These are phyloP conservation scores for Gillenia trifoliata DNA, from an alignment of 306 rosid genomes.

Conservation along the genomic window DNA sequence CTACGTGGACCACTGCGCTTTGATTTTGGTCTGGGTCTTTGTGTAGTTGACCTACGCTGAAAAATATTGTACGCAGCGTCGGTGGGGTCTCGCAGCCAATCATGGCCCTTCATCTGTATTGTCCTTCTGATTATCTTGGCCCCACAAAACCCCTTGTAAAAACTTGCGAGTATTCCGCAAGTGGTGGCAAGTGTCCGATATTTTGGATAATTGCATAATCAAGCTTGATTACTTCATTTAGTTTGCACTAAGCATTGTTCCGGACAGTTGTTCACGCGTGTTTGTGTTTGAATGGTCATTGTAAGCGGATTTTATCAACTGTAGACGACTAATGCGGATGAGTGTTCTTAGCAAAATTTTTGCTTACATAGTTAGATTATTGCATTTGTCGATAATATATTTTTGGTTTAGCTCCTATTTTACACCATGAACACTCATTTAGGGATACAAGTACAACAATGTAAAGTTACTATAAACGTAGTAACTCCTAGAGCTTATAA, in stretches of 20 bases:
- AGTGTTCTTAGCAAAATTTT: no score
- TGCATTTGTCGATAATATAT: no score
- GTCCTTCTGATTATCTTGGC: background rate
- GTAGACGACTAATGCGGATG: no score
- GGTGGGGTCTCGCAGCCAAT: slow-evolving; percentile 18
- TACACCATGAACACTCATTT: background rate
- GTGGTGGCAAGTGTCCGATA: background rate
- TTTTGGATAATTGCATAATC: background rate
- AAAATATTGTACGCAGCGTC: background rate
- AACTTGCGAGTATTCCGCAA: background rate
- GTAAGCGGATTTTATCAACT: no score
- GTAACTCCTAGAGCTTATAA: no score
- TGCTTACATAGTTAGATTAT: no score
- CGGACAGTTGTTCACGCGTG: rapidly evolving
- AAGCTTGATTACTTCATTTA: background rate
- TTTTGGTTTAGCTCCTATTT: no score
- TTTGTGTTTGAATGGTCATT: no score
- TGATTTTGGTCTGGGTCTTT: background rate
- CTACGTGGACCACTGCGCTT: background rate
- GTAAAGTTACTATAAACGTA: no score
- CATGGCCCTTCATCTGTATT: background rate
- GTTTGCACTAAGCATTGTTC: no score
- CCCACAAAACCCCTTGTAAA: background rate
- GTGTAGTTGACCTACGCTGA: background rate
- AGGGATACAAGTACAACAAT: no score